Conservation (phyloP, 2,329 filamentous ascomycete species). For the Pestalotiopsis sp. region DNA sequence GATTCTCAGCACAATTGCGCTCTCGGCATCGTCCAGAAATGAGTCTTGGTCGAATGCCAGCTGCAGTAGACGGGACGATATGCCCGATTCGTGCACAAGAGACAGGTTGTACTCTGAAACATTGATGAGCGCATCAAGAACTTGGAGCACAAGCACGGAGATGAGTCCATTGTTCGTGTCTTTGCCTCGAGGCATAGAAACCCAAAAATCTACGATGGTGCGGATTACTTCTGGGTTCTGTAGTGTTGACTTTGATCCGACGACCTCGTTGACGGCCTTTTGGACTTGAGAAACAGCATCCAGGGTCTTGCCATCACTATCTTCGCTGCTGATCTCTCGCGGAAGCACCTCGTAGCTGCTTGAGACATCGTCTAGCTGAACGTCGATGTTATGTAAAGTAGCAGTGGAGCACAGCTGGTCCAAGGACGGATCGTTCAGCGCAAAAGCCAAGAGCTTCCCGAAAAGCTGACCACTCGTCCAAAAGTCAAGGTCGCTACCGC, state of each 20-base stretch:
- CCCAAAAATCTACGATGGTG: constrained; percentile 66
- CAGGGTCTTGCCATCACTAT: constrained; percentile 1
- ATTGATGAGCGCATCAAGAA: constrained; percentile 59
- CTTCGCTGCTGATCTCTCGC: constrained; percentile 13
- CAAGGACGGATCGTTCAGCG: constrained; percentile 76
- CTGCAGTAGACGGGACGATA: constrained; percentile 67
- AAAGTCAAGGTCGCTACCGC: constrained; percentile 67
- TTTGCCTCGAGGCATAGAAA: constrained; percentile 55
- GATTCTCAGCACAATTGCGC: constrained; percentile 63
- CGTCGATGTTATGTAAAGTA: constrained; percentile 26
- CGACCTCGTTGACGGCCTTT: constrained; percentile 46
- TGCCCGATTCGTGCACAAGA: constrained; percentile 72
- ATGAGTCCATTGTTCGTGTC: constrained; percentile 46
- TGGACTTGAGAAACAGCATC: constrained; percentile 30
- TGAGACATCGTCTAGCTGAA: constrained; percentile 16
- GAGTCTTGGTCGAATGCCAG: constrained; percentile 59
- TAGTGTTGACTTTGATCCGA: constrained; percentile 55
- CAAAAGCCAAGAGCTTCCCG: constrained; percentile 79
- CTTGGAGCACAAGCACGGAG: constrained; percentile 67
- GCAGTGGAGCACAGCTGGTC: constrained; percentile 67
- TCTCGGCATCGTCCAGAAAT: constrained; percentile 57
- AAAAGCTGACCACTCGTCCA: constrained; percentile 76
- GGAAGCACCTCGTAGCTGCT: constrained; percentile 21
- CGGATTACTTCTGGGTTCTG: constrained; percentile 66
- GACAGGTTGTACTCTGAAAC: constrained; percentile 71